These are phyloP conservation scores for Agrocybe pediades DNA, from an alignment of 768 basidiomycete species.

Conservation along the genomic window DNA sequence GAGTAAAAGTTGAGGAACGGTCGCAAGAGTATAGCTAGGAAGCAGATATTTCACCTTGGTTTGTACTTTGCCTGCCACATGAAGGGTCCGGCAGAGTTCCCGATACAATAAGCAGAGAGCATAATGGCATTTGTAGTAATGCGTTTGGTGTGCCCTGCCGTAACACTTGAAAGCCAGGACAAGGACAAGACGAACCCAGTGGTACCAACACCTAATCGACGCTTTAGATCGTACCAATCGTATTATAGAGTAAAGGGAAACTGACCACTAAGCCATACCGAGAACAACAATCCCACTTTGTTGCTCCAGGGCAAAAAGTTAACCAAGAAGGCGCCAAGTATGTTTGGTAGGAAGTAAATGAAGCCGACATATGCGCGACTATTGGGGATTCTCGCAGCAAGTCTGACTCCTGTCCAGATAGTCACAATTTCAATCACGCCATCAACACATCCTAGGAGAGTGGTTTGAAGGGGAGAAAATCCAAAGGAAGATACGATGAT, in stretches of 20 bases:
- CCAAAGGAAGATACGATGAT: constrained; percentile 72
- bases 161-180: constrained; percentile 66
- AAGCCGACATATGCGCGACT: constrained; percentile 63
- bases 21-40: no score
- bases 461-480: constrained; percentile 64
- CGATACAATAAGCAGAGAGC: constrained; percentile 66
- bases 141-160: constrained; percentile 73
- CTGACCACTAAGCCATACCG: constrained; percentile 54
- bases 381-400: constrained; percentile 59
- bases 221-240: neutral
- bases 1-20: neutral
- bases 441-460: constrained; percentile 67
- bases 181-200: constrained; percentile 63
- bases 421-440: constrained; percentile 69
- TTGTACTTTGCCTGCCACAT: constrained; percentile 75
- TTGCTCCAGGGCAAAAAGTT: constrained; percentile 67
- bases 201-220: constrained; percentile 43
- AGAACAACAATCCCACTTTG: constrained; percentile 65
- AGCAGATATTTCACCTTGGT: constrained; percentile 47
- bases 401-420: constrained; percentile 63
- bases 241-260: neutral
- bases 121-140: constrained; percentile 74
- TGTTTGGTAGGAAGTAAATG: constrained; percentile 64
- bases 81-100: constrained; percentile 71
- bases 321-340: constrained; percentile 63